phyloP scores from a whole-genome alignment of 208 protist species.

The Trypanosoma congolense region DNA sequence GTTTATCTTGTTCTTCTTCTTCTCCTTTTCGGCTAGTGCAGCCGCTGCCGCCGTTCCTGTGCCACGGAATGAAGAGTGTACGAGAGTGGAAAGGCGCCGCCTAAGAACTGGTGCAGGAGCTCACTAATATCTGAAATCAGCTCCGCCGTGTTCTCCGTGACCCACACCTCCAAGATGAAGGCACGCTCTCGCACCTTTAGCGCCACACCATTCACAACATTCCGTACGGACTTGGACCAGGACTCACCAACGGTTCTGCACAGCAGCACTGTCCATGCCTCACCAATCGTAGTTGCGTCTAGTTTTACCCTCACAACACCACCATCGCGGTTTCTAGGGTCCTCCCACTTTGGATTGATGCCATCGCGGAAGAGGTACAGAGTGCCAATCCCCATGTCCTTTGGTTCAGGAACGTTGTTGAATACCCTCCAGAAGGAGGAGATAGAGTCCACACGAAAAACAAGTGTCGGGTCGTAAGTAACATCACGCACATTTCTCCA shows the following conservation, averaged over 20 bases:
- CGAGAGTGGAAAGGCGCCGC: slow-evolving; percentile 36
- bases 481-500: slow-evolving; percentile 65
- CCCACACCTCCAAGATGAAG: slow-evolving; percentile 81
- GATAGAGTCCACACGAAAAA: slow-evolving; percentile 78
- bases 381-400: slow-evolving; percentile 69
- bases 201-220: slow-evolving; percentile 74
- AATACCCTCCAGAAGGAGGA: slow-evolving; percentile 88
- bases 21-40: slow-evolving; percentile 45
- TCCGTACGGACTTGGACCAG: slow-evolving; percentile 60
- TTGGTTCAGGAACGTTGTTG: slow-evolving; percentile 90
- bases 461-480: slow-evolving; percentile 74
- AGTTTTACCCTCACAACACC: slow-evolving; percentile 75
- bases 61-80: slow-evolving; percentile 62
- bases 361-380: slow-evolving; percentile 94
- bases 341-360: slow-evolving; percentile 95
- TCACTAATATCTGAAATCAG: slow-evolving; percentile 62
- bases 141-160: slow-evolving; percentile 54
- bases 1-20: slow-evolving; percentile 35
- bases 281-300: slow-evolving; percentile 36
- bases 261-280: slow-evolving; percentile 79
- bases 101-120: slow-evolving; percentile 52
- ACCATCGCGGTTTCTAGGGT: slow-evolving; percentile 83
- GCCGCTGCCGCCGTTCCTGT: slow-evolving; percentile 47
- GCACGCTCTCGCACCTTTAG: slow-evolving; percentile 71
- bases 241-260: slow-evolving; percentile 79